phyloP scores from a whole-genome alignment of 2,329 filamentous ascomycete species.

The Aspergillus versicolor region DNA sequence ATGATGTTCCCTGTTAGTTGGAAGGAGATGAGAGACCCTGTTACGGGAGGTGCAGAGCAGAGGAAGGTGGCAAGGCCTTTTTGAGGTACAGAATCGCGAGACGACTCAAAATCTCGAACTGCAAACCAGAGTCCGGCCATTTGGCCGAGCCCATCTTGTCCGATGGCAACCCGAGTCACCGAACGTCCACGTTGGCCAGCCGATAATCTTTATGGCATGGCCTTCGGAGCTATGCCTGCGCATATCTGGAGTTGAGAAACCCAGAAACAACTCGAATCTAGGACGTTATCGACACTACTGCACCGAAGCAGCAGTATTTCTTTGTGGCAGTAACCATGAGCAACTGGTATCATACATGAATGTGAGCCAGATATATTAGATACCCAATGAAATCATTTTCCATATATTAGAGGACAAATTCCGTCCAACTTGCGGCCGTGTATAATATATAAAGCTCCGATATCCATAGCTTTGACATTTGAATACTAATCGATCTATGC shows the following conservation, averaged over 20 bases:
- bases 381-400: conserved; percentile 6
- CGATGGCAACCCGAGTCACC: background rate
- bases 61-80: conserved; percentile 95
- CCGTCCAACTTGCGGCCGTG: background rate
- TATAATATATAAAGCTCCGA: conserved; percentile 25
- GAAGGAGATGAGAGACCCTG: conserved; percentile 88
- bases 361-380: background rate
- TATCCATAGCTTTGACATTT: conserved; percentile 43
- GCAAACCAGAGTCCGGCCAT: background rate
- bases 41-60: conserved; percentile 71
- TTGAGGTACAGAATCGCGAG: conserved; percentile 47
- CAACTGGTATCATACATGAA: background rate
- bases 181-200: background rate
- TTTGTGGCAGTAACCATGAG: background rate
- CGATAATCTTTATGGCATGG: background rate
- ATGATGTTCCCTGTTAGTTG: conserved; percentile 91
- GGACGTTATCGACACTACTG: background rate
- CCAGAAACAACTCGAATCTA: background rate
- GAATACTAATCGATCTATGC: conserved; percentile 42
- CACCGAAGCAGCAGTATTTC: background rate
- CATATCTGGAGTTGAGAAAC: background rate
- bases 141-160: background rate
- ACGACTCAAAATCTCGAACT: background rate
- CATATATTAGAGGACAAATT: background rate
- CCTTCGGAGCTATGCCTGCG: background rate